These are phyloP conservation scores for Nicotiana benthamiana DNA, from an alignment of 257 asterid species.

Conservation along the genomic window DNA sequence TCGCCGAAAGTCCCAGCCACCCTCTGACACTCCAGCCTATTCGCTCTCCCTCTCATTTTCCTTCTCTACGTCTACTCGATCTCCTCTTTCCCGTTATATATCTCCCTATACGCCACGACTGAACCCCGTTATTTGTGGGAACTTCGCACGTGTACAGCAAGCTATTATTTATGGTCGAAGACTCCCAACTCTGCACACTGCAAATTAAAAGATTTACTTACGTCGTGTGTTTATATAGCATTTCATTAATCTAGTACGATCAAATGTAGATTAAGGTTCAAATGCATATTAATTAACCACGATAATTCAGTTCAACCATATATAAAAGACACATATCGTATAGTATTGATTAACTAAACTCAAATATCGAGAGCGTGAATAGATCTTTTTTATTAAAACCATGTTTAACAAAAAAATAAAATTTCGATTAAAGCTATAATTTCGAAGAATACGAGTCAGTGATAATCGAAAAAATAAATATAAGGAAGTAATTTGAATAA, in stretches of 20 bases:
- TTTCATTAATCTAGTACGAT: too few species aligned
- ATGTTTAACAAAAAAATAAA: too few species aligned
- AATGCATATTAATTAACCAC: too few species aligned
- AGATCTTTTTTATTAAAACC: background rate
- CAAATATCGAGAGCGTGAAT: background rate
- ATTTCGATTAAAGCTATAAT: too few species aligned
- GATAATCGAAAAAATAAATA: too few species aligned
- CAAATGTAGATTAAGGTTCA: too few species aligned
- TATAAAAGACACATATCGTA: background rate
- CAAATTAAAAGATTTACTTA: too few species aligned
- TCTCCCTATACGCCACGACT: background rate
- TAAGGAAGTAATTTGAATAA: too few species aligned
- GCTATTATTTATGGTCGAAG: background rate
- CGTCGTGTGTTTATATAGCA: too few species aligned
- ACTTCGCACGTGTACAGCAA: conserved; percentile 26
- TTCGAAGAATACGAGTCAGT: too few species aligned
- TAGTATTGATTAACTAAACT: background rate
- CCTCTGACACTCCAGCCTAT: conserved; percentile 22
- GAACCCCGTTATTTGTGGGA: conserved; percentile 1
- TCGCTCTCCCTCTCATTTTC: conserved; percentile 1
- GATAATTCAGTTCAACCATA: too few species aligned
- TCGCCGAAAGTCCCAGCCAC: conserved; percentile 28
- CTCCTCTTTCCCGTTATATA: background rate
- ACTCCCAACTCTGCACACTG: too few species aligned
- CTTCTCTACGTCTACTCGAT: background rate